Conservation (phyloP, 1,284 basidiomycete genomes). For the Rhodotorula sp. region DNA sequence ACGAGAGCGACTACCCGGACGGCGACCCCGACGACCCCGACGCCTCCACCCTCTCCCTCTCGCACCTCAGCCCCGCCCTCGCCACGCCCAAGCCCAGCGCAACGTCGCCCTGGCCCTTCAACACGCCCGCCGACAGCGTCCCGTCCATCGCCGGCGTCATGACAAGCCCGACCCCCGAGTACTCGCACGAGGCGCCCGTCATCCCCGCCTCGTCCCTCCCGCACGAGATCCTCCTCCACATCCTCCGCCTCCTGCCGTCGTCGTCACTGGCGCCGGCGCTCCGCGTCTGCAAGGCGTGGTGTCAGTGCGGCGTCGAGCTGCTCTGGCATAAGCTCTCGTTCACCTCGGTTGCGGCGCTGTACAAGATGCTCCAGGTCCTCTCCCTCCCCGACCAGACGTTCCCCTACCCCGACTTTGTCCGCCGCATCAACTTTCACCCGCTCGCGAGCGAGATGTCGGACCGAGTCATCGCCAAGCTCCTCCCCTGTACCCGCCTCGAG, state of each 20-base stretch:
- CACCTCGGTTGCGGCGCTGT: conserved; percentile 67
- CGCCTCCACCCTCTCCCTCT: conserved; percentile 13
- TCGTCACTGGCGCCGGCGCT: conserved; percentile 70
- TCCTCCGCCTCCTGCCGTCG: conserved; percentile 78
- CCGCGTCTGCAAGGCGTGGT: conserved; percentile 88
- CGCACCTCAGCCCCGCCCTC: conserved; percentile 35
- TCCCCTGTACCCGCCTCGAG: conserved; percentile 80
- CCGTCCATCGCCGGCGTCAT: background rate
- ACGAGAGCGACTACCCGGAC: conserved; percentile 32
- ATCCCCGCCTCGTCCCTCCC: conserved; percentile 60
- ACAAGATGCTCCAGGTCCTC: conserved; percentile 74
- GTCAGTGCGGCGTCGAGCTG: conserved; percentile 90
- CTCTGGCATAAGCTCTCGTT: conserved; percentile 92
- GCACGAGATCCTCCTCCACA: conserved; percentile 89
- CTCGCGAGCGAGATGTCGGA: conserved; percentile 75
- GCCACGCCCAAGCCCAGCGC: conserved; percentile 40
- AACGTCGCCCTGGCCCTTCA: conserved; percentile 40
- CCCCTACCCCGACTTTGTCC: conserved; percentile 83
- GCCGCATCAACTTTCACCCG: conserved; percentile 83
- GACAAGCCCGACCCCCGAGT: background rate
- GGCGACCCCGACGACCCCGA: conserved; percentile 20
- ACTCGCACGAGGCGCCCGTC: background rate
- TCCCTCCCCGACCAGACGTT: conserved; percentile 66
- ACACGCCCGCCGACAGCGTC: background rate
- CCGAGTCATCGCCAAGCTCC: conserved; percentile 72